Evolutionary conservation across 139 green algal species (phyloP), one percentile per base, ranked within the genome.

Genomic region (Chlamydomonas schloesseri): DNA sequence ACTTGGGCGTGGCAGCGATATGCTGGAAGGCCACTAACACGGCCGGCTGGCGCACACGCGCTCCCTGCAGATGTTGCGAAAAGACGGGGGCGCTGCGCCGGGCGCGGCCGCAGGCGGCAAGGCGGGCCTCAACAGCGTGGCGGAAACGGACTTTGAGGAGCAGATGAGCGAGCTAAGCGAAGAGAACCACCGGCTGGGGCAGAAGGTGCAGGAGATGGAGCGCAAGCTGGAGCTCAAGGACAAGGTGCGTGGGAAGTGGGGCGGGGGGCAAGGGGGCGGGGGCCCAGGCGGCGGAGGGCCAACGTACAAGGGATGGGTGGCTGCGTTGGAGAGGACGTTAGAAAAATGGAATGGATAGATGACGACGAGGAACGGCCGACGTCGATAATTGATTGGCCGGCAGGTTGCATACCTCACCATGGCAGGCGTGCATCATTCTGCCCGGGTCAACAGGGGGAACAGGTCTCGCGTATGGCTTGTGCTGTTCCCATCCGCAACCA

Each of bases 131-230:
- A 79, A 73, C 42, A 72, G 79, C 29, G 86, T 90, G 2, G 86
- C 86, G 5, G 86, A 90, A 72, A 90, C 86, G 42, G 86, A 90
- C 34, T 90, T 90, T 57, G 86, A 90, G 86, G 79, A 90, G 77
- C 86, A 90, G 86, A 87, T 90, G 65, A 84, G 60, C 24, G 86
- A 90, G 72, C 80, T 90, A 46, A 84, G 58, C 31, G 86, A 90
- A 13, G 86, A 90, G 78, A 90, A 90, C 71, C 80, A 87, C 33
- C 71, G 72, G 31, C 79, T 90, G 57, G 86, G 71, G 46, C 64
- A 83, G 65, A 87, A 87, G 86, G 58, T 90, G 71, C 69, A 77
- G 47, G 78, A 90, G 36, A 87, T 90, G 86, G 86, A 90, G 86
- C 77, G 77, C 42, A 86, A 89, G 68, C 84, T 89, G 84, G 47